Percentiles rank a stretch among this genome's conserved stretches.
These are phyloP conservation scores for Ceratocystis huliohia DNA, from an alignment of 2,329 filamentous ascomycete species.

Conservation along the genomic window DNA sequence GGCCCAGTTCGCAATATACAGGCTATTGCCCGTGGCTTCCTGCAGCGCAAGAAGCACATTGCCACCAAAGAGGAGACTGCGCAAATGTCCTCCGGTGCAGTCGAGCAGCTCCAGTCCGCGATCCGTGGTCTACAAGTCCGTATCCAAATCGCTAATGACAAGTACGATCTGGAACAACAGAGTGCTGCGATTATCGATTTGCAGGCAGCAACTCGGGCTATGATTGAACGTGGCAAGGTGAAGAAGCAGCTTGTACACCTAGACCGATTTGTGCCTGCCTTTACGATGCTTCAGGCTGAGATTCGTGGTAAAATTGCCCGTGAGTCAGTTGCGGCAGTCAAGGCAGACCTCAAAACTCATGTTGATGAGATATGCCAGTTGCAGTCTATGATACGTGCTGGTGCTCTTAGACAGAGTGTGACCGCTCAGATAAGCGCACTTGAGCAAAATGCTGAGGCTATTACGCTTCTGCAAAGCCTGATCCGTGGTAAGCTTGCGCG, in stretches of 20 bases:
- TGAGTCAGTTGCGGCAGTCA: slow-evolving; percentile 32
- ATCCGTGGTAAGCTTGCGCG: slow-evolving; percentile 39
- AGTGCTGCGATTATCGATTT: slow-evolving; percentile 55
- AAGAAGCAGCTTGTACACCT: slow-evolving; percentile 62
- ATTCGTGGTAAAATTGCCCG: slow-evolving; percentile 42
- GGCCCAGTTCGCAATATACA: slow-evolving; percentile 55
- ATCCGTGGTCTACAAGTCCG: slow-evolving; percentile 51
- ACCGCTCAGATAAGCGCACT: slow-evolving; percentile 37
- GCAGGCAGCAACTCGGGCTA: slow-evolving; percentile 65
- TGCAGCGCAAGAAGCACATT: slow-evolving; percentile 46
- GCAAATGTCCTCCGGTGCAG: slow-evolving; percentile 35
- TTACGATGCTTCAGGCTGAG: slow-evolving; percentile 46
- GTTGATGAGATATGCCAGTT: slow-evolving; percentile 33
- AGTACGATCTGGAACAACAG: slow-evolving; percentile 52
- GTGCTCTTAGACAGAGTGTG: slow-evolving; percentile 41
- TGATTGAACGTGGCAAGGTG: slow-evolving; percentile 62
- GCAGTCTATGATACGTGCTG: slow-evolving; percentile 42
- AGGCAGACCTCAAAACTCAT: slow-evolving; percentile 37
- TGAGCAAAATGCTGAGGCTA: slow-evolving; percentile 33
- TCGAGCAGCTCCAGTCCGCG: slow-evolving; percentile 46
- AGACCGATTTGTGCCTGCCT: slow-evolving; percentile 33
- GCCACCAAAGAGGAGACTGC: slow-evolving; percentile 45
- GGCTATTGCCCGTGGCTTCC: slow-evolving; percentile 52
- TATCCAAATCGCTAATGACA: slow-evolving; percentile 36
- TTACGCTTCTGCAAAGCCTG: slow-evolving; percentile 33